Conservation (phyloP, 345 rosid species). For the Aquilaria yunnanensis region DNA sequence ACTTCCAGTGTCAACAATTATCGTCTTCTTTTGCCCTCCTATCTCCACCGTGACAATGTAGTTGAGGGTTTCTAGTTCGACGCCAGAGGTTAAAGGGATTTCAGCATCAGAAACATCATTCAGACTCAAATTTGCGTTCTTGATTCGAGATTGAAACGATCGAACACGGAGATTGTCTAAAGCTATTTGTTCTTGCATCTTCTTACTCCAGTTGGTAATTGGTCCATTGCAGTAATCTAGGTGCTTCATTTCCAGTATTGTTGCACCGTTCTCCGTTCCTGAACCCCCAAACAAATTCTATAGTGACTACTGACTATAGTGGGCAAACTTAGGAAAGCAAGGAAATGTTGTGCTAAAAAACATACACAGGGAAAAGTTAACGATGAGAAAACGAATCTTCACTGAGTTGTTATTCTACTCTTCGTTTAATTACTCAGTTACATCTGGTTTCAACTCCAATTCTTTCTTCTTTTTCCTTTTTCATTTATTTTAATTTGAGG, state of each 20-base stretch:
- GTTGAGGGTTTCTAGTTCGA: conserved; percentile 55
- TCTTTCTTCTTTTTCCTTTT: no score
- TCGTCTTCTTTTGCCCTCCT: conserved; percentile 51
- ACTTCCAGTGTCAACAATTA: conserved; percentile 89
- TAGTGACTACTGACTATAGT: neutral
- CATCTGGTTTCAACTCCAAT: no score
- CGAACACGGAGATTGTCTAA: conserved; percentile 48
- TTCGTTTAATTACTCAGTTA: no score
- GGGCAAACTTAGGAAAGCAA: neutral
- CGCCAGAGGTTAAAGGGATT: conserved; percentile 64
- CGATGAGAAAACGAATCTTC: neutral
- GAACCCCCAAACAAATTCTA: conserved; percentile 5
- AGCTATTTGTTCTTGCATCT: conserved; percentile 40
- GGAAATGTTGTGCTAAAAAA: neutral
- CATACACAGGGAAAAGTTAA: neutral
- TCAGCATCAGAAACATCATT: conserved; percentile 24
- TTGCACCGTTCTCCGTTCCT: conserved; percentile 53
- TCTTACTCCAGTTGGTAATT: conserved; percentile 44
- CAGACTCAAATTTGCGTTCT: conserved; percentile 17
- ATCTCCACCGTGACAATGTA: conserved; percentile 62
- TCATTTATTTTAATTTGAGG: no score
- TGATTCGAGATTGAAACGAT: conserved; percentile 47
- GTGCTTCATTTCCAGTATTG: conserved; percentile 73
- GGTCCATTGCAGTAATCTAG: conserved; percentile 45
- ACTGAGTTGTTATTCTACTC: no score